Evolutionary conservation across 2,329 filamentous ascomycete genomes (phyloP), one percentile per base, ranked within the genome.

Genomic region (Apiospora rasikravindrae): DNA sequence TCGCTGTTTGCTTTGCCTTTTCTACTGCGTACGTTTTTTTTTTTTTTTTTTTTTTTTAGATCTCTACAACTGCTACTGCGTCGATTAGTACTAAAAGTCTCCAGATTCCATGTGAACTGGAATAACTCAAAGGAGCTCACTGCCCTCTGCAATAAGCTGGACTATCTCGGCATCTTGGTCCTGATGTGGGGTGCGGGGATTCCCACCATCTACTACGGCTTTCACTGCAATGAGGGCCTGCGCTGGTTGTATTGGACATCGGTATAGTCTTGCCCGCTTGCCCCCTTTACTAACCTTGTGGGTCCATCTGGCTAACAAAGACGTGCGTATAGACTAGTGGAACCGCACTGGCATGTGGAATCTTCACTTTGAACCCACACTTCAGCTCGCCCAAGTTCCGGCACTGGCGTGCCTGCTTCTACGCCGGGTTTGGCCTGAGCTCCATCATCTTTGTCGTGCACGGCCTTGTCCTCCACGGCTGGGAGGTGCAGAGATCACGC

Each of bases 201-300:
- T 1, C 74, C 75, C 8, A 70, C 73, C 13, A 75, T 75, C 13
- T 76, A 76, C 69, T 76, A 76, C 51, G 75, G 75, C 4, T 75
- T 76, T 40, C 51, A 66, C 49, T 75, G 73, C 40, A 69, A 75
- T 22, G 44, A 64, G 29, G 8, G 37, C 16, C 70, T 75, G 2
- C 71, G 69, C 16, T 49, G 49, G 45, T 14, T 73, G 7, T 74
- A 74, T 40, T 73, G 74, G 74, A 33, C 47, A 13, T 24, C 71
- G 7, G 69, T 74, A 68, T 71, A 69, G 16, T 61, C 16, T 37
- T 61, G 5, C 5, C 53, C 29, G 29, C 16, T 61, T 57, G 13
- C 16, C 44, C 26, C 44, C 26, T 49, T 42, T 53, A 16, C n/a
- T 47, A 0, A 40, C 14, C 7, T 19, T 33, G 51, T 57, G 51